These are phyloP conservation scores for Sphagnum magellanicum DNA, from an alignment of 228 moss, liverwort and hornwort species.

Conservation along the genomic window DNA sequence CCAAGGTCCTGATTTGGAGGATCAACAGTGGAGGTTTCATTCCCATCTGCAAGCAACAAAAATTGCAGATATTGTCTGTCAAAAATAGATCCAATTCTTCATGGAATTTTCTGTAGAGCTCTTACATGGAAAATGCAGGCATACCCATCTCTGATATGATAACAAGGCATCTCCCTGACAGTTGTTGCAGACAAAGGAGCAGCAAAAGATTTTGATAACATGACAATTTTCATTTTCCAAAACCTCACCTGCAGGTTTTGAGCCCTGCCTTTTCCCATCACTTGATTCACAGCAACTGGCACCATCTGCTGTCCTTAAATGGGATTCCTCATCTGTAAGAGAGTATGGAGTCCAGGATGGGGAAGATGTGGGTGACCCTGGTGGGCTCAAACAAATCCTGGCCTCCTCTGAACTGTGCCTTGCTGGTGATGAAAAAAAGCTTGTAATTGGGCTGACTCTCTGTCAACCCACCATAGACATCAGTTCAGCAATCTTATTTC, in stretches of 20 bases:
- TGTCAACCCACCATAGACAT: slow-evolving; percentile 8
- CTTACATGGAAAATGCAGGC: no score
- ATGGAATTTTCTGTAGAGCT: no score
- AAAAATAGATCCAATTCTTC: no score
- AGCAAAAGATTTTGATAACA: not conserved
- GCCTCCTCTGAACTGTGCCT: slow-evolving; percentile 8
- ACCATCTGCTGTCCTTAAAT: not conserved
- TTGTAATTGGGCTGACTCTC: slow-evolving; percentile 34
- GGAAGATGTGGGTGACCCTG: slow-evolving; percentile 9
- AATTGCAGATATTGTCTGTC: not conserved
- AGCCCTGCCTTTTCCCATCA: slow-evolving; percentile 10
- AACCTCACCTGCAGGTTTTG: slow-evolving; percentile 8
- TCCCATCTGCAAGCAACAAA: not conserved
- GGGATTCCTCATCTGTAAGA: slow-evolving; percentile 6
- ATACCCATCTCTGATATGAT: no score
- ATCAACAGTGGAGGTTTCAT: slow-evolving; percentile 1
- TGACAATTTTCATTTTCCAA: slow-evolving; percentile 2
- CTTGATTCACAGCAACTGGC: slow-evolving; percentile 2
- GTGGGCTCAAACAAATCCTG: slow-evolving; percentile 10
- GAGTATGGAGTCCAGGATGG: slow-evolving; percentile 2
- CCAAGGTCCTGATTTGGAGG: not conserved
- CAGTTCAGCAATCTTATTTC: not conserved
- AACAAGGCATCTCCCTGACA: not conserved
- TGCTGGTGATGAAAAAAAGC: slow-evolving; percentile 26
- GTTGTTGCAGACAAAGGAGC: not conserved